Conservation (phyloP, 805 yeast genomes). For the Cyberlindnera maritima region DNA sequence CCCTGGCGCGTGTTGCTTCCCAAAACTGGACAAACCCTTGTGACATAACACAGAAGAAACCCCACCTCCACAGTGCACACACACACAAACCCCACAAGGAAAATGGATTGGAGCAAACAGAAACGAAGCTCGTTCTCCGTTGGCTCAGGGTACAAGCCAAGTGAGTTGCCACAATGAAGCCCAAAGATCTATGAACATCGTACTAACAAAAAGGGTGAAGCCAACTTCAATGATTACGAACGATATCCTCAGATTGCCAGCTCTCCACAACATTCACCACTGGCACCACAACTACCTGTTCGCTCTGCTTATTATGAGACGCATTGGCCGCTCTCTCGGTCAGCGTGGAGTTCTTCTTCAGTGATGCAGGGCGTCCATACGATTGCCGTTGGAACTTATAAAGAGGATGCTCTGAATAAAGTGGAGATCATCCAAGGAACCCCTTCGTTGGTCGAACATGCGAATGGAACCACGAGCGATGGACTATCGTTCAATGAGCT, state of each 20-base stretch:
- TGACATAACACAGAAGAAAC: too few relatives aligned
- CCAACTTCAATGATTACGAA: slow-evolving; percentile 14
- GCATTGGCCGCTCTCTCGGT: slow-evolving; percentile 47
- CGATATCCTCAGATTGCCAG: slow-evolving; percentile 13
- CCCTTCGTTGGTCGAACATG: slow-evolving; percentile 24
- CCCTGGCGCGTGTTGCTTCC: too few relatives aligned
- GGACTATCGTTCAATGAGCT: slow-evolving; percentile 43
- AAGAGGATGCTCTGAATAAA: slow-evolving; percentile 73
- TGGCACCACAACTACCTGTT: slow-evolving; percentile 24
- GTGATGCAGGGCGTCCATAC: slow-evolving; percentile 37
- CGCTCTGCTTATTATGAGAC: slow-evolving; percentile 45
- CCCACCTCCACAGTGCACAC: too few relatives aligned
- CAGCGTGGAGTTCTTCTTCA: slow-evolving; percentile 43
- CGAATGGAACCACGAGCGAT: slow-evolving; percentile 24
- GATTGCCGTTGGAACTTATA: slow-evolving; percentile 71
- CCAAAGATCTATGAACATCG: background rate
- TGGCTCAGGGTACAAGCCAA: slow-evolving; percentile 21
- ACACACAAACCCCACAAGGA: too few relatives aligned
- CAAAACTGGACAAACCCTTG: too few relatives aligned
- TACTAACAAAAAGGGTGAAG: background rate
- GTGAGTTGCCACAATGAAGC: slow-evolving; percentile 9
- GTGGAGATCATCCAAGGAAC: slow-evolving; percentile 49
- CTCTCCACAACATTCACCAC: slow-evolving; percentile 13
- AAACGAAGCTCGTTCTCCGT: slow-evolving; percentile 29
- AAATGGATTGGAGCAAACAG: slow-evolving; percentile 27